phyloP scores from a whole-genome alignment of 1,139 yeast genomes.

The Lodderomyces theae region DNA sequence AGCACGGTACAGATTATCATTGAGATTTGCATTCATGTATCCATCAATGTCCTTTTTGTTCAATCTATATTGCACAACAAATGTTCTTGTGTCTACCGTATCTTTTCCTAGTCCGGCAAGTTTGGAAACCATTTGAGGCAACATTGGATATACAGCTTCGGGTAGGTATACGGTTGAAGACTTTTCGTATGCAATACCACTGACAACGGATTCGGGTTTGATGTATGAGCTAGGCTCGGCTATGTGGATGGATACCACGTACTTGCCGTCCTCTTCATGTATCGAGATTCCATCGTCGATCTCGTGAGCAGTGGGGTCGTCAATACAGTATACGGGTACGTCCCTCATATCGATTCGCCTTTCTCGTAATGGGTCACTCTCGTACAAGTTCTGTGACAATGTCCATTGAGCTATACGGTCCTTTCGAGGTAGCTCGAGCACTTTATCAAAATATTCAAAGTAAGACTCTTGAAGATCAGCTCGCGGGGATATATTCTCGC shows the following conservation, averaged over 20 bases:
- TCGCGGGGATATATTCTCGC: conserved; percentile 32
- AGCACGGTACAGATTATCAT: conserved; percentile 17
- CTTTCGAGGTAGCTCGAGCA: not conserved
- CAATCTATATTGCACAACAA: conserved; percentile 30
- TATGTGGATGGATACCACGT: conserved; percentile 64
- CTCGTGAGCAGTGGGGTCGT: conserved; percentile 77
- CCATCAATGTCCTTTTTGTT: conserved; percentile 24
- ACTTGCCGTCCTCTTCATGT: conserved; percentile 29
- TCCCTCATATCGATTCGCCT: conserved; percentile 36
- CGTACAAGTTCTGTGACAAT: conserved; percentile 23
- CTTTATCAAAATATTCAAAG: conserved; percentile 29
- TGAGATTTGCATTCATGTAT: conserved; percentile 22
- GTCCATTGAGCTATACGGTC: conserved; percentile 3
- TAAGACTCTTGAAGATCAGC: conserved; percentile 44
- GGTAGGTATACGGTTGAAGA: conserved; percentile 76
- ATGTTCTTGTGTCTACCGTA: conserved; percentile 35
- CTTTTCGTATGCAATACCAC: conserved; percentile 58
- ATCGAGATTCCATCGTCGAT: conserved; percentile 92
- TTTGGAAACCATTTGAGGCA: conserved; percentile 58
- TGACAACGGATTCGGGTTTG: conserved; percentile 45
- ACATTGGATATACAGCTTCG: conserved; percentile 61
- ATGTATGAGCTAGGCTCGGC: conserved; percentile 83
- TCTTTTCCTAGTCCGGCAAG: conserved; percentile 58
- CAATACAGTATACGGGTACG: conserved; percentile 78
- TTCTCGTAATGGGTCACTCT: conserved; percentile 32